Evolutionary conservation across 2,329 filamentous ascomycete species (phyloP).

Genomic region (Botrytis paeoniae): DNA sequence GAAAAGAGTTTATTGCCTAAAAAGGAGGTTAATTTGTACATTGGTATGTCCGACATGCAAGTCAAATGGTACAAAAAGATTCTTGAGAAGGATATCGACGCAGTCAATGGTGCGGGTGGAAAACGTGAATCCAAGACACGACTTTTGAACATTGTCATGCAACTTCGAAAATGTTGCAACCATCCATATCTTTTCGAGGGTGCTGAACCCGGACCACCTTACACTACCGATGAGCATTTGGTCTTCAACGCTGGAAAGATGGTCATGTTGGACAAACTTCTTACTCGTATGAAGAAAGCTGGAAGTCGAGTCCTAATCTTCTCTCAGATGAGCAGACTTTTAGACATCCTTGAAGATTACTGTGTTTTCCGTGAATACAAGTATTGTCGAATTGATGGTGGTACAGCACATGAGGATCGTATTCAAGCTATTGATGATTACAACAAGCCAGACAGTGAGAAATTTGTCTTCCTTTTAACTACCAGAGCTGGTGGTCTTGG

Average conservation of each 20-base stretch:
- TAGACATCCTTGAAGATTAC: conserved; percentile 97
- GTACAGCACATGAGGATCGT: conserved; percentile 94
- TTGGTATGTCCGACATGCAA: conserved; percentile 99
- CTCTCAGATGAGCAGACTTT: conserved; percentile 95
- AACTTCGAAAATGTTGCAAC: conserved; percentile 97
- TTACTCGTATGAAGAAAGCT: conserved; percentile 77
- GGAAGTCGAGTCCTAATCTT: conserved; percentile 97
- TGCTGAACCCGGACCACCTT: conserved; percentile 93
- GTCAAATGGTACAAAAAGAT: conserved; percentile 99
- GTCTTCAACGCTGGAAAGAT: conserved; percentile 95
- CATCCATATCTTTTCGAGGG: conserved; percentile 98
- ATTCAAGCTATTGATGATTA: conserved; percentile 98
- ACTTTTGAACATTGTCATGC: conserved; percentile 98
- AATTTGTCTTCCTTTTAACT: conserved; percentile 93
- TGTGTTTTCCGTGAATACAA: conserved; percentile 93
- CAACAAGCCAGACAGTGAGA: conserved; percentile 92
- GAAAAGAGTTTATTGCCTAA: conserved; percentile 97
- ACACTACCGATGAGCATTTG: conserved; percentile 96
- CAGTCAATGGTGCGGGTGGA: conserved; percentile 92
- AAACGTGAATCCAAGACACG: conserved; percentile 98
- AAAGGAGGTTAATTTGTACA: conserved; percentile 94
- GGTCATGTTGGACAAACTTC: conserved; percentile 89
- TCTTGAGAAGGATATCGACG: conserved; percentile 97
- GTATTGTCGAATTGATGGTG: conserved; percentile 96
- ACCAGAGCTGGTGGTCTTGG: conserved; percentile 93